These are phyloP conservation scores for Aspergillus japonicus DNA, from an alignment of 2,329 filamentous ascomycete species.

Conservation along the genomic window DNA sequence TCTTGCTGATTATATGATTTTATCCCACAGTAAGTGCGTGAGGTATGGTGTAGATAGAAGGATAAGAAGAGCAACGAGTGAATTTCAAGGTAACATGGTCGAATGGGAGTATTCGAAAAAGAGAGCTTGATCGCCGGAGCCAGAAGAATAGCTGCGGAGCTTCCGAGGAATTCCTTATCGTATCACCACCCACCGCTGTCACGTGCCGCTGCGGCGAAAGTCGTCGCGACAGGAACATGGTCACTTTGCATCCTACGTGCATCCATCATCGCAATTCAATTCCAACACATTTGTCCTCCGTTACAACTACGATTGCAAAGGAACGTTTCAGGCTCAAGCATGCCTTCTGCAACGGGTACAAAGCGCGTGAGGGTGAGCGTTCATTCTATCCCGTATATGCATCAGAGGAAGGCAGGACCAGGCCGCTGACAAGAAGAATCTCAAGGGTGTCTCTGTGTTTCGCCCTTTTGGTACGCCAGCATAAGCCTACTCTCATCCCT, in stretches of 20 bases:
- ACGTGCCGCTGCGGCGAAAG: slow-evolving; percentile 20
- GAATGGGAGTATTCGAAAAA: not conserved
- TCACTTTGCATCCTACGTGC: not conserved
- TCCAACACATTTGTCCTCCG: not conserved
- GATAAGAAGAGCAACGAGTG: not conserved
- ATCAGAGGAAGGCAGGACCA: not conserved
- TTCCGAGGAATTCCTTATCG: slow-evolving; percentile 19
- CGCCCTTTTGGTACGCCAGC: slow-evolving; percentile 45
- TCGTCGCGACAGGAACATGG: slow-evolving; percentile 5
- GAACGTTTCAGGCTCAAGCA: slow-evolving; percentile 23
- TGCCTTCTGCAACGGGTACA: slow-evolving; percentile 55
- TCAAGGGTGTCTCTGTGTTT: slow-evolving; percentile 47
- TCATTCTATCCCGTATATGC: not conserved
- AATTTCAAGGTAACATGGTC: not conserved
- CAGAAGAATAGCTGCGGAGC: slow-evolving; percentile 2
- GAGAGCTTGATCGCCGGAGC: not conserved
- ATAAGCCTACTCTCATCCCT: no score
- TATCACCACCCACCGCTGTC: slow-evolving; percentile 25
- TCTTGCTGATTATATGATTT: slow-evolving; percentile 26
- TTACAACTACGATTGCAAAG: no score
- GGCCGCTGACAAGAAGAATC: slow-evolving; percentile 21
- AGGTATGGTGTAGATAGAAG: no score
- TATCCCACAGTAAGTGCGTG: not conserved
- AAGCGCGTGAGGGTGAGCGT: slow-evolving; percentile 53
- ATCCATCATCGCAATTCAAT: not conserved